Evolutionary conservation across 179 eudicot genomes (phyloP).

Genomic region (Spinacia oleracea): DNA sequence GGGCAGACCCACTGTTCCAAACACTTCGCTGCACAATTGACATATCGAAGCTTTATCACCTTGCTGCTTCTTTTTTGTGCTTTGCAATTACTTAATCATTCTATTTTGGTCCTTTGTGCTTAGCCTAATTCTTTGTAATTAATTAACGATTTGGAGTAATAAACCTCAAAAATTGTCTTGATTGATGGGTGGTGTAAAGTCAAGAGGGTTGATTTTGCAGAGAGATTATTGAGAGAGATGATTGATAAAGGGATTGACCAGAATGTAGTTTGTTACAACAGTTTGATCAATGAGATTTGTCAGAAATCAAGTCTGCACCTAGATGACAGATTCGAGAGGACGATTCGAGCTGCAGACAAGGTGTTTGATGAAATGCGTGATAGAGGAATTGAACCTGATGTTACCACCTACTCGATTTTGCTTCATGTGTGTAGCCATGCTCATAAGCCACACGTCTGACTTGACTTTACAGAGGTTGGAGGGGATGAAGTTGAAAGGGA

Average conservation of each 20-base stretch:
- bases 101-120: no score
- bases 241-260: conserved; percentile 64
- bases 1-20: no score
- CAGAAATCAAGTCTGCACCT: conserved; percentile 84
- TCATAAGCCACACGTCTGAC: conserved; percentile 76
- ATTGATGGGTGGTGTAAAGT: conserved; percentile 88
- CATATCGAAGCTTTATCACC: no score
- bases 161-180: no score
- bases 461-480: conserved; percentile 62
- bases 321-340: conserved; percentile 68
- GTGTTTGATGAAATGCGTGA: conserved; percentile 84
- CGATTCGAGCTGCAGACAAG: conserved; percentile 64
- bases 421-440: conserved; percentile 94
- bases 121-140: no score
- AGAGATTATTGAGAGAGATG: conserved; percentile 78
- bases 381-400: conserved; percentile 88
- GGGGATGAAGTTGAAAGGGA: conserved; percentile 71
- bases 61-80: no score
- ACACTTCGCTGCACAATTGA: no score
- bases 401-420: conserved; percentile 81
- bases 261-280: conserved; percentile 79
- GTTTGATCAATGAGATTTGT: conserved; percentile 80
- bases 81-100: no score
- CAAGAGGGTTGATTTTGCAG: conserved; percentile 58
- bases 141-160: no score